Evolutionary conservation across 2,329 filamentous ascomycete genomes (phyloP).

Genomic region (Aspergillus sp.): DNA sequence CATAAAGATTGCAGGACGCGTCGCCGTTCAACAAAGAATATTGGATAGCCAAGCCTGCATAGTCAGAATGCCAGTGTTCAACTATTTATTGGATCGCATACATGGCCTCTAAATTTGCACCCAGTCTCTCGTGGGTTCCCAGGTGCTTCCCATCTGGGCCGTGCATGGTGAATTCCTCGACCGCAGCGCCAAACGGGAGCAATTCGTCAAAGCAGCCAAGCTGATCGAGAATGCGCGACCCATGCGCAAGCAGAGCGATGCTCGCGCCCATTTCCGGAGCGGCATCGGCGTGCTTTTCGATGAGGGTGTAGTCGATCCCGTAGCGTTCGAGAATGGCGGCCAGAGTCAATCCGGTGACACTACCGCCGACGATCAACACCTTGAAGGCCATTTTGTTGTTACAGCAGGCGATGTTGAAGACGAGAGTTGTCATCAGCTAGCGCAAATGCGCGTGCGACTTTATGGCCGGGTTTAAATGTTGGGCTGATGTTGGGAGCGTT

Average conservation of each 20-base stretch:
- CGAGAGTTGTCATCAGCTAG: no score
- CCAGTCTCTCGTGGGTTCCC: not conserved
- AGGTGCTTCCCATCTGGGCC: slow-evolving; percentile 7
- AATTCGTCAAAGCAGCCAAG: slow-evolving; percentile 41
- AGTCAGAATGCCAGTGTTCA: not conserved
- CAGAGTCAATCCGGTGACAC: slow-evolving; percentile 49
- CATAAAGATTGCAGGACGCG: slow-evolving; percentile 36
- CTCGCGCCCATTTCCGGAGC: slow-evolving; percentile 49
- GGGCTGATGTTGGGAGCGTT: not conserved
- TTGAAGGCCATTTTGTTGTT: not conserved
- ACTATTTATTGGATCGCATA: not conserved
- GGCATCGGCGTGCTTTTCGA: slow-evolving; percentile 43
- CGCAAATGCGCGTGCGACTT: not conserved
- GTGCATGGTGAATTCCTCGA: not conserved
- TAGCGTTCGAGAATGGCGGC: slow-evolving; percentile 48
- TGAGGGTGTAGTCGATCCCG: slow-evolving; percentile 50
- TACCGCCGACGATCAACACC: slow-evolving; percentile 47
- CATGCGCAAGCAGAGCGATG: slow-evolving; percentile 48
- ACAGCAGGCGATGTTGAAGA: no score
- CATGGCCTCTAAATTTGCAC: slow-evolving; percentile 1
- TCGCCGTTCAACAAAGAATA: slow-evolving; percentile 35
- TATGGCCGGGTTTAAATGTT: not conserved
- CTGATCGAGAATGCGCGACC: slow-evolving; percentile 51
- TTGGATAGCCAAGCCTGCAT: slow-evolving; percentile 10
- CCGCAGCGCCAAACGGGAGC: not conserved